These are phyloP conservation scores for Postia placenta DNA, from an alignment of 768 basidiomycete species.

Conservation along the genomic window DNA sequence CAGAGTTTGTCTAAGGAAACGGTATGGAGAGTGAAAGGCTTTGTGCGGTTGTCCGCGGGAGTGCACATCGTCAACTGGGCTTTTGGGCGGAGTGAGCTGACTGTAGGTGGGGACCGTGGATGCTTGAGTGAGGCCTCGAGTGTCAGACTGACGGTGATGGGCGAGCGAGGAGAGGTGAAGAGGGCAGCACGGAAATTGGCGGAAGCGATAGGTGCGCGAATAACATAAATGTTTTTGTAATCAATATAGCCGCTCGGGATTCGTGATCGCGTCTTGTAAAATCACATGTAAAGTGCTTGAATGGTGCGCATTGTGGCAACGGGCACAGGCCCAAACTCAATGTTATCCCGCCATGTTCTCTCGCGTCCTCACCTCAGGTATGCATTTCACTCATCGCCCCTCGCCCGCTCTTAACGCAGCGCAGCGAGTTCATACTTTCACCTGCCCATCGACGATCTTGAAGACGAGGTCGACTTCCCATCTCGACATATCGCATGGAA, in stretches of 20 bases:
- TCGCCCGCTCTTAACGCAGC: neutral
- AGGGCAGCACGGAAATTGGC: conserved; percentile 52
- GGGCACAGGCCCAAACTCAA: too few species aligned
- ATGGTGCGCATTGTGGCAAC: too few species aligned
- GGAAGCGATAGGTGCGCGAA: conserved; percentile 31
- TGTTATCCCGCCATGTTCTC: conserved; percentile 29
- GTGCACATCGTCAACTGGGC: conserved; percentile 84
- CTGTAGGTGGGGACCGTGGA: conserved; percentile 25
- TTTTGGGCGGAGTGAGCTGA: conserved; percentile 77
- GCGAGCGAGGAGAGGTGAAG: conserved; percentile 75
- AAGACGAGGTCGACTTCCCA: conserved; percentile 27
- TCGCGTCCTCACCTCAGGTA: conserved; percentile 19
- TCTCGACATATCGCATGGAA: conserved; percentile 25
- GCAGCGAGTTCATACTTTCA: conserved; percentile 59
- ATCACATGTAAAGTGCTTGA: too few species aligned
- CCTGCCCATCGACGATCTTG: conserved; percentile 51
- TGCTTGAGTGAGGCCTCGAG: conserved; percentile 23
- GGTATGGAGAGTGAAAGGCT: conserved; percentile 85
- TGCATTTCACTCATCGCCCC: conserved; percentile 4
- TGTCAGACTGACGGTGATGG: conserved; percentile 83
- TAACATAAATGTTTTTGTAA: conserved; percentile 28
- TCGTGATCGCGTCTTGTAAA: too few species aligned
- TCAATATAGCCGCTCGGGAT: too few species aligned
- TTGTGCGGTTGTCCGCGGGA: conserved; percentile 47
- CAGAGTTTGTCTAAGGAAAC: conserved; percentile 53